These are phyloP conservation scores for Zangia roseola DNA, from an alignment of 768 basidiomycete genomes.

Conservation along the genomic window DNA sequence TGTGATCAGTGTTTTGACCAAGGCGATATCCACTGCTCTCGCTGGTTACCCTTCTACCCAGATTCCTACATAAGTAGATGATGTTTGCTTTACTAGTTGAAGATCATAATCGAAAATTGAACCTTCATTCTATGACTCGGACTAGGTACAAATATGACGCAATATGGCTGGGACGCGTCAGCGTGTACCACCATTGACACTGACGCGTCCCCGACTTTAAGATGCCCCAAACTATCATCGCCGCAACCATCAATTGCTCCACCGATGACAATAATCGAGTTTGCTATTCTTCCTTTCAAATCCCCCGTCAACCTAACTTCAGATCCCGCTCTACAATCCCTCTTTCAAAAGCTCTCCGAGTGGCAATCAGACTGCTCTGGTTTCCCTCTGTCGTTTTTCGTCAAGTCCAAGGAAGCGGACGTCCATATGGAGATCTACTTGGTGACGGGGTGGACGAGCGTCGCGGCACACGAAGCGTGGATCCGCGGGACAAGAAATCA, in stretches of 20 bases:
- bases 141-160: not conserved
- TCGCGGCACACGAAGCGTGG: slow-evolving; percentile 42
- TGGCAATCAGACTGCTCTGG: slow-evolving; percentile 43
- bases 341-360: slow-evolving; percentile 31
- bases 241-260: no score
- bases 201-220: slow-evolving; percentile 6
- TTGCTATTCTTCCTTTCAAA: slow-evolving; percentile 37
- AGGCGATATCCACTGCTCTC: slow-evolving; percentile 46
- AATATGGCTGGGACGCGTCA: not conserved
- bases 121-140: not conserved
- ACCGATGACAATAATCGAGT: slow-evolving; percentile 45
- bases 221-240: no score
- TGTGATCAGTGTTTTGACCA: slow-evolving; percentile 46
- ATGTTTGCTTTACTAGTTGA: not conserved
- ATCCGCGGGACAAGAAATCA: slow-evolving; percentile 41
- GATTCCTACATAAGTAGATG: slow-evolving; percentile 8
- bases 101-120: not conserved
- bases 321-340: slow-evolving; percentile 26
- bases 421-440: slow-evolving; percentile 32
- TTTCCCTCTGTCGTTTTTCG: slow-evolving; percentile 42
- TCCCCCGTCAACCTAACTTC: slow-evolving; percentile 30
- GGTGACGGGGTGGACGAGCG: slow-evolving; percentile 45
- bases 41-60: slow-evolving; percentile 30
- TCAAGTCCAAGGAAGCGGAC: slow-evolving; percentile 6
- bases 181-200: not conserved